phyloP scores from a whole-genome alignment of 495 filamentous ascomycete species.

The Penicillium atrosanguineum region DNA sequence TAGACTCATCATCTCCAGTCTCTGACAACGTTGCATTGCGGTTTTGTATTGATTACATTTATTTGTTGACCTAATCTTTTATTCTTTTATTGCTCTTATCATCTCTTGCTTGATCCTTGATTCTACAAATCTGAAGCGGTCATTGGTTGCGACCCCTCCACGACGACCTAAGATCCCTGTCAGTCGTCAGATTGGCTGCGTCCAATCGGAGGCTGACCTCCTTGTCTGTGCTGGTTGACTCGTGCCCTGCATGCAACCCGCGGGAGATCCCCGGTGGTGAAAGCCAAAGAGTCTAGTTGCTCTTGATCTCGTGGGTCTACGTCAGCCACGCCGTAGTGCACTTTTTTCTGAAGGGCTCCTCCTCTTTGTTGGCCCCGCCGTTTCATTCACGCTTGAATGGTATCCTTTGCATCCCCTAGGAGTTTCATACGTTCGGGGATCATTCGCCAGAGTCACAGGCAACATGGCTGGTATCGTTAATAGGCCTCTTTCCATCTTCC shows the following conservation, averaged over 20 bases:
- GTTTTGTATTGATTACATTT: constrained; percentile 5
- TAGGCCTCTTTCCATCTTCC: constrained; percentile 33
- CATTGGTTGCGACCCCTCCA: constrained; percentile 18
- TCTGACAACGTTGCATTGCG: not conserved
- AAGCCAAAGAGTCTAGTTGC: not conserved
- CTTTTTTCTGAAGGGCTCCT: not conserved
- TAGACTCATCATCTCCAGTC: not conserved
- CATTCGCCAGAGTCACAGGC: not conserved
- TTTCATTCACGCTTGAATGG: constrained; percentile 11
- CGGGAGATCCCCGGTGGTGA: constrained; percentile 4
- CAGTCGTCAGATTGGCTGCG: constrained; percentile 1
- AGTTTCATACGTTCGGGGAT: not conserved
- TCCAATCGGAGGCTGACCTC: constrained; percentile 16
- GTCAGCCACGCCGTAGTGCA: not conserved
- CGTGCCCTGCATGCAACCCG: constrained; percentile 11
- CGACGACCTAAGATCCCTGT: constrained; percentile 13
- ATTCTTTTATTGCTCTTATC: constrained; percentile 3
- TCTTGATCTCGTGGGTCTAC: not conserved
- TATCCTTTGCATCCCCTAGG: not conserved
- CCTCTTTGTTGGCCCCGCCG: not conserved
- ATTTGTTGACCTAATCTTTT: not conserved
- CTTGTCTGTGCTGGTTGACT: constrained; percentile 8
- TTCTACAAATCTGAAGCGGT: not conserved
- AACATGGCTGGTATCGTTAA: constrained; percentile 33
- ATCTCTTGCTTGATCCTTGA: not conserved